These are phyloP conservation scores for Fusarium coicis DNA, from an alignment of 2,329 filamentous ascomycete species.

Conservation along the genomic window DNA sequence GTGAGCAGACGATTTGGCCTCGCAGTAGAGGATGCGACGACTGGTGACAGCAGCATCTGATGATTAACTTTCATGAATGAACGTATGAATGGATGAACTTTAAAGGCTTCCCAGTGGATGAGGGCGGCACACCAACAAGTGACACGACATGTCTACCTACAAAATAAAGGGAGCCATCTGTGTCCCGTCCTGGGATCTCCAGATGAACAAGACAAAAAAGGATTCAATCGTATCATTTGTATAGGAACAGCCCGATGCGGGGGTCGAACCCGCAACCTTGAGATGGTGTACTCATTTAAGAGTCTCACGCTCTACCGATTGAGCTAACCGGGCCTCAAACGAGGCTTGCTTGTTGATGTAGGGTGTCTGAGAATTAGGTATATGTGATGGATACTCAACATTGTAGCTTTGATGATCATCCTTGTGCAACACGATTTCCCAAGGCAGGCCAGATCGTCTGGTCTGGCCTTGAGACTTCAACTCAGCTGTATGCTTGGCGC, in stretches of 20 bases:
- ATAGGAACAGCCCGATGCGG: conserved; percentile 56
- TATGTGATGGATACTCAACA: background rate
- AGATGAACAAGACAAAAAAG: background rate
- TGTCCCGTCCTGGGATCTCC: background rate
- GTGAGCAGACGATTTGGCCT: background rate
- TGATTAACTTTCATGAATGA: conserved; percentile 5
- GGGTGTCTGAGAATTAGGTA: fast-evolving
- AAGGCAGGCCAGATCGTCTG: background rate
- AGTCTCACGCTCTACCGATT: conserved; percentile 76
- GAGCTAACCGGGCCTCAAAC: conserved; percentile 51
- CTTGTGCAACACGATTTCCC: background rate
- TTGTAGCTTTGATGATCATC: background rate
- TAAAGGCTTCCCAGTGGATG: background rate
- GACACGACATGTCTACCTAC: background rate
- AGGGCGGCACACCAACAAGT: too few relatives aligned
- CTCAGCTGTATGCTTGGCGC: background rate
- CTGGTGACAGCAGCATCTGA: background rate
- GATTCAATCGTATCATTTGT: conserved; percentile 32
- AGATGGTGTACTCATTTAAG: conserved; percentile 57
- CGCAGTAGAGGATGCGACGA: background rate
- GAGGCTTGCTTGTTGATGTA: conserved; percentile 4
- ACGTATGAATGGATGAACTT: background rate
- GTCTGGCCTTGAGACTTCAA: background rate
- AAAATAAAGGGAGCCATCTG: background rate
- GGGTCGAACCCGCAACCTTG: conserved; percentile 67